Conservation (phyloP, 2,329 filamentous ascomycete species). For the Paraphaeosphaeria minitans region DNA sequence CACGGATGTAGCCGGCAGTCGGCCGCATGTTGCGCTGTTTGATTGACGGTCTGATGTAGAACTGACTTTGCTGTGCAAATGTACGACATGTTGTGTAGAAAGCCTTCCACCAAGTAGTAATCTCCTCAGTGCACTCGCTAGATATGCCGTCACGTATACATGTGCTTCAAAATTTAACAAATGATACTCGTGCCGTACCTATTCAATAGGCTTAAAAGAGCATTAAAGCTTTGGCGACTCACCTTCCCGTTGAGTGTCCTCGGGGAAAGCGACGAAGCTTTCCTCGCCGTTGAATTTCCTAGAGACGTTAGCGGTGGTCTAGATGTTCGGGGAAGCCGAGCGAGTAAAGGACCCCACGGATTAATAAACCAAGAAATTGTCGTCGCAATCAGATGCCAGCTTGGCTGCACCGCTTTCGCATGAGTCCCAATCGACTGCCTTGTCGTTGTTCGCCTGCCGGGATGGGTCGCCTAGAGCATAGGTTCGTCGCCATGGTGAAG, state of each 20-base stretch:
- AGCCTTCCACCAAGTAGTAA: neutral
- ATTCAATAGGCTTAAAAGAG: neutral
- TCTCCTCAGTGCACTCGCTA: neutral
- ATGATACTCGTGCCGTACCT: neutral
- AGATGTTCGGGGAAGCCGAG: neutral
- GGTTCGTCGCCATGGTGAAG: neutral
- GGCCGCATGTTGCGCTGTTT: neutral
- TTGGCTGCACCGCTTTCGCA: neutral
- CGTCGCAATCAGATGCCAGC: neutral
- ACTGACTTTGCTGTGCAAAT: neutral
- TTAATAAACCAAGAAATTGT: neutral
- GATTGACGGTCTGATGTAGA: neutral
- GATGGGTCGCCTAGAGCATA: neutral
- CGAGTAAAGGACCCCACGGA: neutral
- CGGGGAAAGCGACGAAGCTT: constrained; percentile 40
- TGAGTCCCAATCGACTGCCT: neutral
- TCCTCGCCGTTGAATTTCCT: constrained; percentile 47
- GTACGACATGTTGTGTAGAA: neutral
- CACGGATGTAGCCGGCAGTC: constrained; percentile 1
- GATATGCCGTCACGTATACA: neutral
- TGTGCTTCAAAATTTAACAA: too few relatives aligned
- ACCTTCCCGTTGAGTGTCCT: constrained; percentile 19
- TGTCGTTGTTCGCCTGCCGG: neutral
- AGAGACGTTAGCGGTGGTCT: neutral
- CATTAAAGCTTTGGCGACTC: constrained; percentile 33